Evolutionary conservation across 1,284 basidiomycete species (phyloP).

Genomic region (Amylostereum areolatum): DNA sequence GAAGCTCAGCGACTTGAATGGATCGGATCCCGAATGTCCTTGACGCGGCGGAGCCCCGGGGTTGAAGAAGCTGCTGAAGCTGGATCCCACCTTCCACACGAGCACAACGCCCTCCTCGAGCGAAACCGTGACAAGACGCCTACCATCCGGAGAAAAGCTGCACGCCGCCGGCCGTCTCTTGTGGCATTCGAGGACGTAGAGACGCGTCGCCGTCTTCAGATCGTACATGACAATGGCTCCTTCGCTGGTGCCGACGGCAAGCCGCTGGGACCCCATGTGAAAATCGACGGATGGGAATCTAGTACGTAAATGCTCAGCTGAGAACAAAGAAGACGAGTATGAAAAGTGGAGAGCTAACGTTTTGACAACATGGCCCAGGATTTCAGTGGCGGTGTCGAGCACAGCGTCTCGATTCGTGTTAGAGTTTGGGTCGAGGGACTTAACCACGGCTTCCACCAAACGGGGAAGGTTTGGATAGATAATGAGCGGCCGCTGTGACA

Average conservation of each 20-base stretch:
- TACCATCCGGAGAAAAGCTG: conserved; percentile 89
- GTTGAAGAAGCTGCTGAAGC: conserved; percentile 83
- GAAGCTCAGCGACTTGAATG: conserved; percentile 81
- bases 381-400: conserved; percentile 88
- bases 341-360: conserved; percentile 47
- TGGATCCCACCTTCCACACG: conserved; percentile 88
- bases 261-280: conserved; percentile 77
- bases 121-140: conserved; percentile 83
- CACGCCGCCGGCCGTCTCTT: conserved; percentile 73
- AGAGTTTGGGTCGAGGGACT: conserved; percentile 90
- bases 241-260: conserved; percentile 93
- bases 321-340: not conserved
- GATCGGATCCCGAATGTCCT: conserved; percentile 72
- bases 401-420: conserved; percentile 83
- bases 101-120: conserved; percentile 78
- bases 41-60: conserved; percentile 92
- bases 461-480: conserved; percentile 84
- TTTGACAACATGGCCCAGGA: conserved; percentile 84
- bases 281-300: conserved; percentile 94
- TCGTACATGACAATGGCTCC: conserved; percentile 96
- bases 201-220: conserved; percentile 88
- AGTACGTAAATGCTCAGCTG: conserved; percentile 3
- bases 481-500: conserved; percentile 70
- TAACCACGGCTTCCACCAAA: conserved; percentile 93
- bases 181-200: conserved; percentile 94